Conservation (phyloP, 2,329 filamentous ascomycete species). For the Colletotrichum eremochloae region DNA sequence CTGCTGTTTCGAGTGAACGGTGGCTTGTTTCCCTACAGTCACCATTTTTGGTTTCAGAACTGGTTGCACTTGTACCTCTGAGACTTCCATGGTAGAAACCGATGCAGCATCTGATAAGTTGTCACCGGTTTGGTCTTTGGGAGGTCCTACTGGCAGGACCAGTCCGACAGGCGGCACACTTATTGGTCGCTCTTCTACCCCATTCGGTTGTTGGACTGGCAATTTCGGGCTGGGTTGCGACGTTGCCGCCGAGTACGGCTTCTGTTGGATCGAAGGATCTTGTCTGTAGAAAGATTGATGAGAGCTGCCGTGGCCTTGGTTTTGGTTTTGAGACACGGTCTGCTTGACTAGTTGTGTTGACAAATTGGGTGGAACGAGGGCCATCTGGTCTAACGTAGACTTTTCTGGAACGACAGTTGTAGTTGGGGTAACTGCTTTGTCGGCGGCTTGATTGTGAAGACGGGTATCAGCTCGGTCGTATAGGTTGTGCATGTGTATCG, state of each 20-base stretch:
- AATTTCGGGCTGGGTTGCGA: neutral
- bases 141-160: neutral
- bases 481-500: neutral
- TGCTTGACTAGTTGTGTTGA: neutral
- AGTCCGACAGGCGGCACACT: neutral
- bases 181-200: neutral
- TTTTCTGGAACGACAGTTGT: too few species aligned
- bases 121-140: conserved; percentile 9
- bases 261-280: neutral
- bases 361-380: neutral
- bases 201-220: neutral
- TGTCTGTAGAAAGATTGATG: neutral
- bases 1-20: neutral
- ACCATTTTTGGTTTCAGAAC: conserved; percentile 44
- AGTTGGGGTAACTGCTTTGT: neutral
- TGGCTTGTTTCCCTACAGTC: conserved; percentile 21
- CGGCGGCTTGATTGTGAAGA: neutral
- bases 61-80: conserved; percentile 44
- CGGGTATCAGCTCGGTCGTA: neutral
- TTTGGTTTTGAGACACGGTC: neutral
- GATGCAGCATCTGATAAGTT: conserved; percentile 43
- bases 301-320: neutral
- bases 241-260: neutral
- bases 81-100: conserved; percentile 45
- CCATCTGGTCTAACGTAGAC: too few species aligned